phyloP scores from a whole-genome alignment of 2,329 filamentous ascomycete species.

The Pseudohalonectria lignicola region DNA sequence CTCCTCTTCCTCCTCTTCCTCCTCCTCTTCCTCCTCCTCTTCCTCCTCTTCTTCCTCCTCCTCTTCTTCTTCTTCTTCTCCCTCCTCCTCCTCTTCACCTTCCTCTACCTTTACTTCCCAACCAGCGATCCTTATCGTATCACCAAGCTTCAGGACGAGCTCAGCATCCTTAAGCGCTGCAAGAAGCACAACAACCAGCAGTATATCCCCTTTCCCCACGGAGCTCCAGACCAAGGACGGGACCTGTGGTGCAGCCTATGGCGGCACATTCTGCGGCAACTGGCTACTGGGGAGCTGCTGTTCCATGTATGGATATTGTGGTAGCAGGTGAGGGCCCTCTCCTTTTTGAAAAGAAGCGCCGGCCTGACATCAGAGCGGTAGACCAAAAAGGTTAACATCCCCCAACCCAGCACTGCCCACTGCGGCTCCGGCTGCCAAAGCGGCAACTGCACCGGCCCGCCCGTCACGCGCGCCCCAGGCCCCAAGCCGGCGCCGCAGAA shows the following conservation, averaged over 20 bases:
- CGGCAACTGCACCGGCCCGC: constrained; percentile 1
- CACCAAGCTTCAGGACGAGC: too few species aligned
- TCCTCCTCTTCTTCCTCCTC: neutral
- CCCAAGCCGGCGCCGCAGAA: constrained; percentile 3
- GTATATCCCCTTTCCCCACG: too few species aligned
- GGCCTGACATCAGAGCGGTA: too few species aligned
- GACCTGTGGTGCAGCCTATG: neutral
- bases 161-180: too few species aligned
- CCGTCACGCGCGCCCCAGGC: neutral
- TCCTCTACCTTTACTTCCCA: neutral
- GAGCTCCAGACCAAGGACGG: neutral
- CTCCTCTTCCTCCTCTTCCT: neutral
- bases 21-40: neutral
- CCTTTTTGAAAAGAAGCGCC: too few species aligned
- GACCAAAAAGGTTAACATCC: too few species aligned
- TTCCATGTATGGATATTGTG: constrained; percentile 1
- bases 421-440: constrained; percentile 3
- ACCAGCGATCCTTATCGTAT: neutral
- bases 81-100: neutral
- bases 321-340: neutral
- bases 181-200: too few species aligned
- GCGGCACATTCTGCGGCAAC: constrained; percentile 2
- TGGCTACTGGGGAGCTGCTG: constrained; percentile 1
- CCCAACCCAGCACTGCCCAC: neutral
- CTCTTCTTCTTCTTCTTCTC: neutral